Percentiles rank a stretch among this genome's conserved stretches.
Evolutionary conservation across 306 rosid species (phyloP).

Genomic region (Lathyrus tuberosus): DNA sequence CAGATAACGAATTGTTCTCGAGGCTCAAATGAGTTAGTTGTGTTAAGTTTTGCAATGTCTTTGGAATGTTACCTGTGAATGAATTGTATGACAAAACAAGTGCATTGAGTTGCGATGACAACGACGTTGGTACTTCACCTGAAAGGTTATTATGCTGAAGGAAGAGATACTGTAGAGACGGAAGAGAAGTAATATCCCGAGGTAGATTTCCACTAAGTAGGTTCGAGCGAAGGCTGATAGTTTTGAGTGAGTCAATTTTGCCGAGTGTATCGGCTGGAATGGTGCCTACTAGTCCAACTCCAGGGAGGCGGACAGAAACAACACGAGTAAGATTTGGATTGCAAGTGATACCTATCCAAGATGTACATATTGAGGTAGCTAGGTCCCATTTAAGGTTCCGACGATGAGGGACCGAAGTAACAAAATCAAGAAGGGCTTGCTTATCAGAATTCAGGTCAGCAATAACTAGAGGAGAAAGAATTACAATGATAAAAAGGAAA

Average conservation of each 20-base stretch:
- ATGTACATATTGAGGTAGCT: slow-evolving; percentile 54
- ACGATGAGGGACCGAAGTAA: slow-evolving; percentile 65
- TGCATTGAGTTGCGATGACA: slow-evolving; percentile 61
- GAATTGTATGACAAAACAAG: slow-evolving; percentile 85
- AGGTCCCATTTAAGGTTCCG: slow-evolving; percentile 64
- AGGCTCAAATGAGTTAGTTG: slow-evolving; percentile 71
- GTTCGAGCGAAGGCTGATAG: slow-evolving; percentile 84
- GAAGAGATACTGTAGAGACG: slow-evolving; percentile 66
- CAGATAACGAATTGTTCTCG: slow-evolving; percentile 84
- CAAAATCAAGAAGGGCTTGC: slow-evolving; percentile 78
- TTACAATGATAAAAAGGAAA: slow-evolving; percentile 46
- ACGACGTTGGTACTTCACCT: slow-evolving; percentile 70
- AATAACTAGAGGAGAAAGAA: slow-evolving; percentile 58
- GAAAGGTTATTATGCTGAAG: slow-evolving; percentile 88
- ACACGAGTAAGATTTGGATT: slow-evolving; percentile 53
- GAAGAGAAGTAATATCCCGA: slow-evolving; percentile 74
- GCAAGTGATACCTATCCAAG: slow-evolving; percentile 76
- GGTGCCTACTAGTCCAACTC: slow-evolving; percentile 76
- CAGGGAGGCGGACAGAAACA: slow-evolving; percentile 70
- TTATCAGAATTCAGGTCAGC: slow-evolving; percentile 69
- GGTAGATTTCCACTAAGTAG: slow-evolving; percentile 75
- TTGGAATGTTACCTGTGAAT: slow-evolving; percentile 68
- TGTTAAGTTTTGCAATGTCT: slow-evolving; percentile 61
- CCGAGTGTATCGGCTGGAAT: slow-evolving; percentile 81
- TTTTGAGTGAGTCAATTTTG: slow-evolving; percentile 62